phyloP scores from a whole-genome alignment of 2,329 filamentous ascomycete genomes.

The Alternaria brassicae region DNA sequence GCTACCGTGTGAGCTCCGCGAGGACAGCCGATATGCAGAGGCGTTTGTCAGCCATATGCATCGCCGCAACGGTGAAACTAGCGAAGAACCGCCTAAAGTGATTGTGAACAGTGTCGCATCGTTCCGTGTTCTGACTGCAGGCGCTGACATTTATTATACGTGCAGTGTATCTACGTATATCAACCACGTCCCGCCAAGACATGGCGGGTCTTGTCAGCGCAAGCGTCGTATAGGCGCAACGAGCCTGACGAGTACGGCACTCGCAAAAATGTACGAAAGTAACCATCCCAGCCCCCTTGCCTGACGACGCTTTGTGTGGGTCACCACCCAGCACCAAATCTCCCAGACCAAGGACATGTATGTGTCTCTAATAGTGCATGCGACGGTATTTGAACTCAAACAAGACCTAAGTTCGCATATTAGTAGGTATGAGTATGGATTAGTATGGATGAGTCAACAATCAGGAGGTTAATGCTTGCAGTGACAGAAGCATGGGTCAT shows the following conservation, averaged over 20 bases:
- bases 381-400: not conserved
- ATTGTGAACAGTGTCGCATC: not conserved
- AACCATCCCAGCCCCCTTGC: conserved; percentile 38
- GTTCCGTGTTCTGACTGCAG: conserved; percentile 4
- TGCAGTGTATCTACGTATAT: conserved; percentile 21
- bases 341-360: conserved; percentile 10
- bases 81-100: not conserved
- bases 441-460: conserved; percentile 19
- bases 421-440: not conserved
- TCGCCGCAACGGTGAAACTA: not conserved
- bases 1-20: not conserved
- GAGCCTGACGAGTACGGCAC: conserved; percentile 20
- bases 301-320: conserved; percentile 36
- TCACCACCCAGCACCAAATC: conserved; percentile 13
- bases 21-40: not conserved
- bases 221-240: conserved; percentile 22
- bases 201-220: conserved; percentile 7
- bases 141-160: conserved; percentile 31
- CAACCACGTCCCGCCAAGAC: not conserved
- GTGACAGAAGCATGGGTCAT: conserved; percentile 12
- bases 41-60: conserved; percentile 2
- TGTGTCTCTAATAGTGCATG: conserved; percentile 11
- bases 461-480: not conserved
- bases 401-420: not conserved
- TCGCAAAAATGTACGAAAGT: conserved; percentile 36